Evolutionary conservation across 176 grass and related monocot genomes (phyloP).

Genomic region (Hordeum marinum): DNA sequence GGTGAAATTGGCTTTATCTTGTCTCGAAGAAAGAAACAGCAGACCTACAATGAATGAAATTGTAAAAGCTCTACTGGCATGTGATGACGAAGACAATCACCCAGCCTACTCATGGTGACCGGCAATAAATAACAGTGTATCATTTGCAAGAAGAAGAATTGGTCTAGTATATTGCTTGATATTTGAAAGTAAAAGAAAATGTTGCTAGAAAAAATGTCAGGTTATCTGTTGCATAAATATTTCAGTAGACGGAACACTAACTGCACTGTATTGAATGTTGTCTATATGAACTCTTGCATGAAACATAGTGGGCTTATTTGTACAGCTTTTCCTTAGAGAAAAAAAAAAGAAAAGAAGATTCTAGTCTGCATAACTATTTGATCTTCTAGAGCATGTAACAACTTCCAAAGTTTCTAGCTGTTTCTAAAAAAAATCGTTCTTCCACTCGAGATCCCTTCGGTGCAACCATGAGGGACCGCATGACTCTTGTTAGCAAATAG

Average conservation of each 20-base stretch:
- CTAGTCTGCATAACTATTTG: background rate
- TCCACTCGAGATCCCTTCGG: background rate
- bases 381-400: background rate
- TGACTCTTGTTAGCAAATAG: background rate
- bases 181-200: background rate
- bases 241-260: conserved; percentile 1
- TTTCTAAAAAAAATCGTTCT: background rate
- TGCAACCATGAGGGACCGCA: background rate
- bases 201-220: background rate
- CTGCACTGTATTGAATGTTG: background rate
- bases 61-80: conserved; percentile 40
- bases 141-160: background rate
- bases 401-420: background rate
- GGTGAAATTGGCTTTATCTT: conserved; percentile 32
- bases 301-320: background rate
- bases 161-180: background rate
- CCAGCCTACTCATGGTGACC: conserved; percentile 43
- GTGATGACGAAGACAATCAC: conserved; percentile 44
- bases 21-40: conserved; percentile 51
- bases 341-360: background rate
- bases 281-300: background rate
- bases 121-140: background rate
- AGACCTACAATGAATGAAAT: conserved; percentile 63
- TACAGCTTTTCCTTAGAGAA: background rate
- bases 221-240: background rate